These are phyloP conservation scores for Polyporus tsugae DNA, from an alignment of 1,284 basidiomycete species.

Conservation along the genomic window DNA sequence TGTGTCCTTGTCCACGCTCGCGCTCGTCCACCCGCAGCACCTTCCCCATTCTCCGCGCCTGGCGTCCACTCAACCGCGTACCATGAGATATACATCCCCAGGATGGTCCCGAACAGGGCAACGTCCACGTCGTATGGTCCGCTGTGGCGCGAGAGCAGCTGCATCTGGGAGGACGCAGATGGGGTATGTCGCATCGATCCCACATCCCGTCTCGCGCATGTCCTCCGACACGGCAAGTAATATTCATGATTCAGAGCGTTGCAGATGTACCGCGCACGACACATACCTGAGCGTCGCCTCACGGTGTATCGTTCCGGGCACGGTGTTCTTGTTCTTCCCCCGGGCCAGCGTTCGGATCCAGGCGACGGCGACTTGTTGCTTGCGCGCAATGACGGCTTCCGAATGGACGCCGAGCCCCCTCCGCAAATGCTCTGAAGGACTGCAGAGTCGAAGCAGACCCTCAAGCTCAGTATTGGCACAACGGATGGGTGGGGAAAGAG, in stretches of 20 bases:
- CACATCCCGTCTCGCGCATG: too few relatives aligned
- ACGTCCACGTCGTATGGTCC: conserved; percentile 81
- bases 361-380: conserved; percentile 7
- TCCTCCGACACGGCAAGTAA: too few relatives aligned
- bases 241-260: too few relatives aligned
- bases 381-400: conserved; percentile 45
- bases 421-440: conserved; percentile 89
- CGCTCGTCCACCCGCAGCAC: too few relatives aligned
- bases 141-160: conserved; percentile 87
- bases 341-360: too few relatives aligned
- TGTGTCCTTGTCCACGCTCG: conserved; percentile 40
- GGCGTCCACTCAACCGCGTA: conserved; percentile 78
- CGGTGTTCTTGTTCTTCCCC: too few relatives aligned
- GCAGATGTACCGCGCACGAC: too few relatives aligned
- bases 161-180: conserved; percentile 77
- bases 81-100: conserved; percentile 83
- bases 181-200: conserved; percentile 62
- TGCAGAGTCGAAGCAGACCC: too few relatives aligned
- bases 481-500: background rate
- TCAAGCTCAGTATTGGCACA: too few relatives aligned
- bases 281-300: too few relatives aligned
- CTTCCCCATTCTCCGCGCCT: conserved; percentile 56
- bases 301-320: too few relatives aligned
- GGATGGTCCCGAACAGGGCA: conserved; percentile 79
- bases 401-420: conserved; percentile 65